Evolutionary conservation across 768 basidiomycete genomes (phyloP).

Genomic region (Cystofilobasidium macerans): DNA sequence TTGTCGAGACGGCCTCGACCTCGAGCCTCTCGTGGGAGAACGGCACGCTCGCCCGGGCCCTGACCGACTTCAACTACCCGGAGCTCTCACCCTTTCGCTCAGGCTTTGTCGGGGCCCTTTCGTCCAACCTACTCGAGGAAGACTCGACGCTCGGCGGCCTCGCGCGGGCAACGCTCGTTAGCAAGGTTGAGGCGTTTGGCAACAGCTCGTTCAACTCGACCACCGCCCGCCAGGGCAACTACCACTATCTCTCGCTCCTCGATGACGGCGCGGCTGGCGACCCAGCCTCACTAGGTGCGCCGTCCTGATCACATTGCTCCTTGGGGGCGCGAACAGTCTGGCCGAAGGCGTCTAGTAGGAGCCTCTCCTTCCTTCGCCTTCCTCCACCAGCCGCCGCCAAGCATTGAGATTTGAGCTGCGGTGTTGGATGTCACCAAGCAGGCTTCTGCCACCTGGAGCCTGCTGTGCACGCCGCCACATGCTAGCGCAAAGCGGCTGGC

Average conservation of each 20-base stretch:
- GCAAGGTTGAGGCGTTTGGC: constrained; percentile 7
- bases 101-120: constrained; percentile 42
- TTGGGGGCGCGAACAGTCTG: too few species aligned
- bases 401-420: too few species aligned
- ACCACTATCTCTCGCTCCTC: constrained; percentile 44
- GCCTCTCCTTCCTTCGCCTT: too few species aligned
- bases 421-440: too few species aligned
- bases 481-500: too few species aligned
- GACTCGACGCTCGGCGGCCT: constrained; percentile 38
- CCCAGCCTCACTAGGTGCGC: constrained; percentile 44
- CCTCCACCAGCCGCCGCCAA: too few species aligned
- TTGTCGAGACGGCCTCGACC: background rate
- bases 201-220: constrained; percentile 36
- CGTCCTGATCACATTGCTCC: background rate
- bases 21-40: constrained; percentile 47
- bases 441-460: too few species aligned
- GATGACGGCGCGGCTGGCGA: constrained; percentile 57
- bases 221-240: constrained; percentile 28
- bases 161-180: constrained; percentile 6
- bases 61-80: constrained; percentile 46
- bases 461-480: too few species aligned
- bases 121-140: constrained; percentile 27
- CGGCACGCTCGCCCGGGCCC: constrained; percentile 44
- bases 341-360: too few species aligned
- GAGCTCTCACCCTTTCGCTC: constrained; percentile 44